Conservation (phyloP, 139 green algal genomes). For the Volvox africanus region DNA sequence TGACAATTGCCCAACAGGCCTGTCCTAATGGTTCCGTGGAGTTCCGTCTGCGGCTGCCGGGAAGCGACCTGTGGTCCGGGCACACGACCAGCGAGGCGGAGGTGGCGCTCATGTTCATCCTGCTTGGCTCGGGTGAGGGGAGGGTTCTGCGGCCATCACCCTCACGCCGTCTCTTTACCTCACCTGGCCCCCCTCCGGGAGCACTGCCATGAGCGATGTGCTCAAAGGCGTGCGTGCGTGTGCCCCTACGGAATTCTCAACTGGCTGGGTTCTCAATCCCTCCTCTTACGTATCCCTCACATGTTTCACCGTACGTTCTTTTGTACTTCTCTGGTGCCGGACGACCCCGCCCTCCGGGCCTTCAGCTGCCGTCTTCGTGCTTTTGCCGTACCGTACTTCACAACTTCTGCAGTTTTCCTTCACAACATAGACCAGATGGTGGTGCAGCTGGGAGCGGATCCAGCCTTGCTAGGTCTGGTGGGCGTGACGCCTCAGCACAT, state of each 20-base stretch:
- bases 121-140: slow-evolving; percentile 69
- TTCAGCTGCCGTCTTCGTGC: too few species aligned
- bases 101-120: slow-evolving; percentile 78
- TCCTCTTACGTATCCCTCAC: too few species aligned
- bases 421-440: slow-evolving; percentile 67
- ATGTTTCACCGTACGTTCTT: too few species aligned
- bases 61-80: slow-evolving; percentile 72
- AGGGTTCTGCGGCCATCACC: not conserved
- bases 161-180: too few species aligned
- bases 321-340: too few species aligned
- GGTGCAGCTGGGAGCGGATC: slow-evolving; percentile 50
- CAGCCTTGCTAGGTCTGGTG: not conserved
- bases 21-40: slow-evolving; percentile 74
- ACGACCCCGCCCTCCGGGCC: too few species aligned
- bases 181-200: too few species aligned
- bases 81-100: slow-evolving; percentile 75
- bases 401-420: slow-evolving; percentile 61
- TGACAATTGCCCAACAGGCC: slow-evolving; percentile 58
- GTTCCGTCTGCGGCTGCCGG: slow-evolving; percentile 73
- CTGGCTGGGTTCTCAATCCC: too few species aligned
- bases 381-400: not conserved
- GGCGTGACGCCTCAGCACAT: slow-evolving; percentile 53
- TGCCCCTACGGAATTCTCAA: too few species aligned
- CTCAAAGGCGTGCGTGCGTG: too few species aligned
- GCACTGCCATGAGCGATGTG: too few species aligned